Evolutionary conservation across 495 filamentous ascomycete genomes (phyloP).

Genomic region (Aspergillus saccharolyticus): DNA sequence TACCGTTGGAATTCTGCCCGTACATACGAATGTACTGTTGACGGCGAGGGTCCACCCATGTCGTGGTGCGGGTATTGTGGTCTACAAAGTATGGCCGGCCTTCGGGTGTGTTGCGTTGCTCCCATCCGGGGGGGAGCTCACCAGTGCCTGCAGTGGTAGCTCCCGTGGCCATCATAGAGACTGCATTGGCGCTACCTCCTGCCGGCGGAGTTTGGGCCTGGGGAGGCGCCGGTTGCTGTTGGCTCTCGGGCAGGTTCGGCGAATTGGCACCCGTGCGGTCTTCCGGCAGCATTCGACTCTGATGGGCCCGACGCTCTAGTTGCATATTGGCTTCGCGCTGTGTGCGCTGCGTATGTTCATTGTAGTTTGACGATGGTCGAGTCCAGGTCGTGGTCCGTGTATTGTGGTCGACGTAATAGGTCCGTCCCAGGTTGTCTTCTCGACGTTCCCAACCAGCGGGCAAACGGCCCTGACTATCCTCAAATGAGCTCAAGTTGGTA

Average conservation of each 20-base stretch:
- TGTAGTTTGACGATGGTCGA: slow-evolving; percentile 75
- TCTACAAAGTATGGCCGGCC: slow-evolving; percentile 97
- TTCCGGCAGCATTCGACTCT: slow-evolving; percentile 92
- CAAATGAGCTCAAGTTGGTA: slow-evolving; percentile 79
- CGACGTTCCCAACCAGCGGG: slow-evolving; percentile 94
- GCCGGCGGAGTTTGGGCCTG: slow-evolving; percentile 46
- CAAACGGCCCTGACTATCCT: slow-evolving; percentile 87
- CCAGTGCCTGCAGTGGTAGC: slow-evolving; percentile 92
- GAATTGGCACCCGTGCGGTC: slow-evolving; percentile 93
- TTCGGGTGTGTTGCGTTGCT: slow-evolving; percentile 91
- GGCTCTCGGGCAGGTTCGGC: slow-evolving; percentile 63
- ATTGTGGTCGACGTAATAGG: slow-evolving; percentile 99
- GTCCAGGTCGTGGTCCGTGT: slow-evolving; percentile 95
- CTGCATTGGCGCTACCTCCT: slow-evolving; percentile 47
- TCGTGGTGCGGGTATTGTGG: slow-evolving; percentile 96
- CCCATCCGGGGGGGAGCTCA: slow-evolving; percentile 93
- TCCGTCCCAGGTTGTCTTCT: slow-evolving; percentile 92
- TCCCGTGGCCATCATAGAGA: slow-evolving; percentile 89
- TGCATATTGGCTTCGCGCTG: slow-evolving; percentile 85
- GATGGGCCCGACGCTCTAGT: slow-evolving; percentile 84
- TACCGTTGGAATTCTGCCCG: slow-evolving; percentile 68
- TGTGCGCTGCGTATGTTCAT: slow-evolving; percentile 67
- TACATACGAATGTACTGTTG: slow-evolving; percentile 99
- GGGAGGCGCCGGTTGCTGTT: slow-evolving; percentile 52
- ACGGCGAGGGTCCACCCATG: slow-evolving; percentile 97